Evolutionary conservation across 257 asterid genomes (phyloP).

Genomic region (Lavandula angustifolia): DNA sequence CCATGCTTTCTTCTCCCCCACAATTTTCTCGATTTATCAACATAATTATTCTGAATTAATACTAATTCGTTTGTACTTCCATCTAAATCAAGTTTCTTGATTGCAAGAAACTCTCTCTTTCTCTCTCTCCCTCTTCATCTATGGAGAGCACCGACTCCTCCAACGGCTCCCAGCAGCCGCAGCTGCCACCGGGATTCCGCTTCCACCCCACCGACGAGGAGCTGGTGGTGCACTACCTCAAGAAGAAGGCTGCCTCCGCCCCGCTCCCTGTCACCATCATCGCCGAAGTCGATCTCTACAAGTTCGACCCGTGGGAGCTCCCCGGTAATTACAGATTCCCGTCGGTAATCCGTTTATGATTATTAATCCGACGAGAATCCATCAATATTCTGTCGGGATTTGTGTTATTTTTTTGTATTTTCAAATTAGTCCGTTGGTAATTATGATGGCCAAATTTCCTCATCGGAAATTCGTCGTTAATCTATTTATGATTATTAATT

Average conservation of each 20-base stretch:
- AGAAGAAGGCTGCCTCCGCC: constrained; percentile 48
- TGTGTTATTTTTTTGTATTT: background rate
- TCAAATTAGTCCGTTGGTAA: background rate
- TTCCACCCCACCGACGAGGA: constrained; percentile 78
- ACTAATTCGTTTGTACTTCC: background rate
- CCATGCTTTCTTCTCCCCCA: constrained; percentile 30
- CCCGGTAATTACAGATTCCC: constrained; percentile 39
- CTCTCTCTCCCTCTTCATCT: too few species aligned
- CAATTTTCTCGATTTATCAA: constrained; percentile 12
- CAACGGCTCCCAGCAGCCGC: constrained; percentile 50
- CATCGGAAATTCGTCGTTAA: too few species aligned
- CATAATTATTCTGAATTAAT: background rate
- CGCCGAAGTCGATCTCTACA: constrained; percentile 63
- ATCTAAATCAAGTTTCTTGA: background rate
- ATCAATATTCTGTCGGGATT: too few species aligned
- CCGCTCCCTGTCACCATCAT: constrained; percentile 63
- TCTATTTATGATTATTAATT: too few species aligned
- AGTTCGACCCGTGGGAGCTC: constrained; percentile 67
- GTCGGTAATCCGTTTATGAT: too few species aligned
- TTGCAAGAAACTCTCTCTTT: too few species aligned
- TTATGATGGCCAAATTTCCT: background rate
- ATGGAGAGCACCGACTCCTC: constrained; percentile 67
- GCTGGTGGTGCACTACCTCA: constrained; percentile 61
- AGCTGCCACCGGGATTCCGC: constrained; percentile 65
- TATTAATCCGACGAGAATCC: too few species aligned